Evolutionary conservation across 2,329 filamentous ascomycete species (phyloP).

Genomic region (Alternaria sp.): DNA sequence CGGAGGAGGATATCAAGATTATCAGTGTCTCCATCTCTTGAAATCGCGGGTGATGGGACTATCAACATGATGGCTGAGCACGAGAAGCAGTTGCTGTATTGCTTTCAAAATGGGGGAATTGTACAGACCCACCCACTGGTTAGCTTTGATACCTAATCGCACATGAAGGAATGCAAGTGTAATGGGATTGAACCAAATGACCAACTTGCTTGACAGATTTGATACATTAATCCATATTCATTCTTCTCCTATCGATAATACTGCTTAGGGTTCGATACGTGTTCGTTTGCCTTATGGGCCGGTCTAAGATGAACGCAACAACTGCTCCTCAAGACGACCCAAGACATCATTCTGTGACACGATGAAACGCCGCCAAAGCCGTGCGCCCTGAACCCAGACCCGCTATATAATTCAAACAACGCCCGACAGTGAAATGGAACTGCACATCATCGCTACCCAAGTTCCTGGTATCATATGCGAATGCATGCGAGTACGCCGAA

Average conservation of each 20-base stretch:
- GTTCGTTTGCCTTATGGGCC: background rate
- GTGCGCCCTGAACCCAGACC: background rate
- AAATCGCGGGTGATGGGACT: background rate
- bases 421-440: background rate
- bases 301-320: background rate
- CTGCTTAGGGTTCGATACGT: background rate
- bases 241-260: background rate
- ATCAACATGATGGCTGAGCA: background rate
- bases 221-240: background rate
- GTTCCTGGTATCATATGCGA: conserved; percentile 34
- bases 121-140: background rate
- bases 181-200: background rate
- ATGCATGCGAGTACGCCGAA: conserved; percentile 18
- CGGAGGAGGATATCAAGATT: conserved; percentile 96
- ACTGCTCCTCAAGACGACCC: background rate
- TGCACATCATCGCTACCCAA: conserved; percentile 1
- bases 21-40: conserved; percentile 73
- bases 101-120: background rate
- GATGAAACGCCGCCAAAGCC: no score
- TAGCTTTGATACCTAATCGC: background rate
- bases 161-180: background rate
- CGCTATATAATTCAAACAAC: background rate
- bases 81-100: background rate
- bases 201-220: background rate
- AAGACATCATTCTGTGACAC: background rate